phyloP scores from a whole-genome alignment of 805 yeast genomes.

The Jamesozyma hellenica region DNA sequence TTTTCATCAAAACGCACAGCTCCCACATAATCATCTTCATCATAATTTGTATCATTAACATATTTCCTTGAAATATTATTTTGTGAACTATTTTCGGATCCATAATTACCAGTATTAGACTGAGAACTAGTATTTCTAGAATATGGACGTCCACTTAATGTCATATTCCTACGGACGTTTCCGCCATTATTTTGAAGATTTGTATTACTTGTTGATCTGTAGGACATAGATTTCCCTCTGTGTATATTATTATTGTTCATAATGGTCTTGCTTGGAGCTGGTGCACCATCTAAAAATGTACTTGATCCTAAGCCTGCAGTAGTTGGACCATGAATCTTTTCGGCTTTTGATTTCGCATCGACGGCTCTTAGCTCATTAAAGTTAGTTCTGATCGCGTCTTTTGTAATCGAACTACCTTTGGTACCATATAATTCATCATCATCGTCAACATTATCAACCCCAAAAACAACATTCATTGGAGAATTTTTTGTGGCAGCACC shows the following conservation, averaged over 20 bases:
- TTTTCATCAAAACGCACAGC: conserved; percentile 22
- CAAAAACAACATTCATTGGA: conserved; percentile 68
- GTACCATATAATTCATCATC: conserved; percentile 23
- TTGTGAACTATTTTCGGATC: background rate
- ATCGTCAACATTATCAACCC: conserved; percentile 42
- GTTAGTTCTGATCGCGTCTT: conserved; percentile 40
- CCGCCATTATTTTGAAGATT: conserved; percentile 9
- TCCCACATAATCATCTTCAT: conserved; percentile 24
- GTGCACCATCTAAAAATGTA: conserved; percentile 92
- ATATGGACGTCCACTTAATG: conserved; percentile 8
- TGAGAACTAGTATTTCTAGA: background rate
- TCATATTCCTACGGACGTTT: conserved; percentile 9
- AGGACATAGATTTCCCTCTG: conserved; percentile 77
- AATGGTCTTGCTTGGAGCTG: conserved; percentile 51
- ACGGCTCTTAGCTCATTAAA: conserved; percentile 47
- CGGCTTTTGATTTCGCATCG: conserved; percentile 59
- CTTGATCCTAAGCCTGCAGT: conserved; percentile 87
- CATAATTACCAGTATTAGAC: background rate
- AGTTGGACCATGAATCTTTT: conserved; percentile 73
- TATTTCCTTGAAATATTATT: background rate
- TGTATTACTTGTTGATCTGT: conserved; percentile 38
- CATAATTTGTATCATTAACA: conserved; percentile 5
- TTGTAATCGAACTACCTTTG: conserved; percentile 16
- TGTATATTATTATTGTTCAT: conserved; percentile 31
- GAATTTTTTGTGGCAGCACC: conserved; percentile 58